These are phyloP conservation scores for Clohesyomyces aquaticus DNA, from an alignment of 495 filamentous ascomycete species.

Conservation along the genomic window DNA sequence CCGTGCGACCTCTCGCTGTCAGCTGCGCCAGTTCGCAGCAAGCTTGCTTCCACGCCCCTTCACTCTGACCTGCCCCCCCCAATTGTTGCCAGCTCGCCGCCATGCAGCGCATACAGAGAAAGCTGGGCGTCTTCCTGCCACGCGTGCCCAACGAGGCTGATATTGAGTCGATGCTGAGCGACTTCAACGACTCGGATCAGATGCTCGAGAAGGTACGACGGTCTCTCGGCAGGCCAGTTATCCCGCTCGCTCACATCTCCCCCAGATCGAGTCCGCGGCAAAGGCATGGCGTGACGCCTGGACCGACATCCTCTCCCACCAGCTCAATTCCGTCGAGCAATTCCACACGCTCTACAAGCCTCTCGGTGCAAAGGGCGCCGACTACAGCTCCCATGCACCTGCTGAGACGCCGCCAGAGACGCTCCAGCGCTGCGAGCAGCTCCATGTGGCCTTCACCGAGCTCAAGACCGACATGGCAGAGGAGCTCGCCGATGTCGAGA, in stretches of 20 bases:
- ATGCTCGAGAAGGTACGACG: slow-evolving; percentile 68
- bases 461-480: slow-evolving; percentile 73
- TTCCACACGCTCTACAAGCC: slow-evolving; percentile 83
- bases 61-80: too few relatives aligned
- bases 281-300: slow-evolving; percentile 86
- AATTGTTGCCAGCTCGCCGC: slow-evolving; percentile 42
- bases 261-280: slow-evolving; percentile 85
- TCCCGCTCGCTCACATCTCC: slow-evolving; percentile 26
- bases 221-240: background rate
- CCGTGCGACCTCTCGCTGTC: too few relatives aligned
- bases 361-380: slow-evolving; percentile 65
- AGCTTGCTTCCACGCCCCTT: too few relatives aligned
- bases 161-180: slow-evolving; percentile 73
- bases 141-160: slow-evolving; percentile 76
- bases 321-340: slow-evolving; percentile 69
- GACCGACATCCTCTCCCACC: slow-evolving; percentile 71
- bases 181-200: slow-evolving; percentile 83
- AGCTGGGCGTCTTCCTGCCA: slow-evolving; percentile 72
- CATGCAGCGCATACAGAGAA: slow-evolving; percentile 82
- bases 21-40: too few relatives aligned
- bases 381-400: slow-evolving; percentile 52
- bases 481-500: slow-evolving; percentile 75
- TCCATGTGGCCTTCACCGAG: slow-evolving; percentile 73
- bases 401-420: slow-evolving; percentile 64
- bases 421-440: slow-evolving; percentile 66